Percentiles rank a stretch among this genome's conserved stretches.
phyloP scores from a whole-genome alignment of 1,139 yeast species.

The Scheffersomyces segobiensis region DNA sequence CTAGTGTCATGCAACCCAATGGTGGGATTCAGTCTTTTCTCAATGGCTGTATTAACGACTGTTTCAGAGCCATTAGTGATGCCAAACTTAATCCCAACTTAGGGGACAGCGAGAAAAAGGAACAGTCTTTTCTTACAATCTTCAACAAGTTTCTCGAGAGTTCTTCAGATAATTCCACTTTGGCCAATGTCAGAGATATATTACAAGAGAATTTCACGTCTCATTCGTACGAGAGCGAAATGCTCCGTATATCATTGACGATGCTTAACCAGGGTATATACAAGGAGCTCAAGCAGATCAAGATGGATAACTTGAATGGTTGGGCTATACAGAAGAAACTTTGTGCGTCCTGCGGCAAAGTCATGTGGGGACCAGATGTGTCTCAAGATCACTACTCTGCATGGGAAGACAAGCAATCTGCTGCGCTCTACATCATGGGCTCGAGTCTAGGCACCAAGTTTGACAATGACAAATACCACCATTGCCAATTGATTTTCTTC shows the following conservation, averaged over 20 bases:
- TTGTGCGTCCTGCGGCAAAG: slow-evolving; percentile 73
- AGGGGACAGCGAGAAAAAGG: slow-evolving; percentile 17
- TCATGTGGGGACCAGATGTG: slow-evolving; percentile 62
- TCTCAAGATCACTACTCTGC: slow-evolving; percentile 39
- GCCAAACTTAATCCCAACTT: slow-evolving; percentile 31
- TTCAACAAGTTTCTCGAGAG: slow-evolving; percentile 50
- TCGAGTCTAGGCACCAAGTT: slow-evolving; percentile 5
- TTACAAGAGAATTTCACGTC: slow-evolving; percentile 65
- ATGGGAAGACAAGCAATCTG: slow-evolving; percentile 47
- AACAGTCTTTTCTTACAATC: slow-evolving; percentile 46
- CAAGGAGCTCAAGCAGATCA: slow-evolving; percentile 41
- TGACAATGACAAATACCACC: slow-evolving; percentile 11
- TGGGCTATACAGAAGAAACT: slow-evolving; percentile 56
- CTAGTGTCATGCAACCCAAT: slow-evolving; percentile 16
- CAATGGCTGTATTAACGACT: slow-evolving; percentile 49
- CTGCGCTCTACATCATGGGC: slow-evolving; percentile 8
- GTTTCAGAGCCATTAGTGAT: slow-evolving; percentile 53
- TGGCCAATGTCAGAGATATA: slow-evolving; percentile 61
- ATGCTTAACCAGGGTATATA: slow-evolving; percentile 58
- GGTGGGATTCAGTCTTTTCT: slow-evolving; percentile 24
- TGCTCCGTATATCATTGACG: slow-evolving; percentile 52
- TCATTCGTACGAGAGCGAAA: slow-evolving; percentile 61
- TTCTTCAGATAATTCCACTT: slow-evolving; percentile 40
- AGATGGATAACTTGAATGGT: slow-evolving; percentile 48
- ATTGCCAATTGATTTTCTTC: slow-evolving; percentile 31